A percentile compares a stretch with the other conserved stretches of the same genome.
These are phyloP conservation scores for Bipolaris oryzae DNA, from an alignment of 2,329 filamentous ascomycete species.

Conservation along the genomic window DNA sequence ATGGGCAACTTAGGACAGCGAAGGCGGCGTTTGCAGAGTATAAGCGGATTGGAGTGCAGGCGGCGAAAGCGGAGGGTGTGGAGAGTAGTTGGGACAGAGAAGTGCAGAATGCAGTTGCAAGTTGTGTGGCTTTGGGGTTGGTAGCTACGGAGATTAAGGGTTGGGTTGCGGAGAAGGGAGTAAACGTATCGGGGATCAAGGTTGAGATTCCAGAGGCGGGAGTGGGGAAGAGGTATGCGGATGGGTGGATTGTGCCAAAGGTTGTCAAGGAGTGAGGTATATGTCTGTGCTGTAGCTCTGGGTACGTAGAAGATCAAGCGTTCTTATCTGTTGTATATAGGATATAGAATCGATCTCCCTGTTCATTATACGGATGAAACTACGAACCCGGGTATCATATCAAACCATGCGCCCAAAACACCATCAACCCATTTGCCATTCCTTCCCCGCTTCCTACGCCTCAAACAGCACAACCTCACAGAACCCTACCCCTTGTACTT, in stretches of 20 bases:
- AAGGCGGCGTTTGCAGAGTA: conserved; percentile 44
- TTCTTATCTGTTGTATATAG: not conserved
- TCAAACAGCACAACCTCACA: not conserved
- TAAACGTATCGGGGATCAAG: conserved; percentile 22
- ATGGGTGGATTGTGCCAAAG: conserved; percentile 56
- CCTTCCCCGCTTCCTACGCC: not conserved
- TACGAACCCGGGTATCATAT: not conserved
- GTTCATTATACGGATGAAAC: not conserved
- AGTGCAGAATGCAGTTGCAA: conserved; percentile 36
- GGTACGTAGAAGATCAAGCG: not conserved
- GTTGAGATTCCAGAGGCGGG: conserved; percentile 47
- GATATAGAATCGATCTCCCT: not conserved
- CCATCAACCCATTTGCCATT: not conserved
- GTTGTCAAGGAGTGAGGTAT: conserved; percentile 31
- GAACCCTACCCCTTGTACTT: conserved; percentile 43
- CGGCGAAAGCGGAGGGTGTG: conserved; percentile 46
- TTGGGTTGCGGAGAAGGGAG: not conserved
- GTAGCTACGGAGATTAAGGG: conserved; percentile 33
- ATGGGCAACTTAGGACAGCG: conserved; percentile 39
- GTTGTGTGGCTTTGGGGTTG: conserved; percentile 44
- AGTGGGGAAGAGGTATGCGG: conserved; percentile 50
- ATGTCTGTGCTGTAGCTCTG: not conserved
- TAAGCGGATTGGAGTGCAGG: conserved; percentile 45
- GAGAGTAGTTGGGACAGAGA: conserved; percentile 48
- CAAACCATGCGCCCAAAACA: not conserved